Evolutionary conservation across 2,329 filamentous ascomycete genomes (phyloP), one percentile per base, ranked within the genome.

Genomic region (Tolypocladium ophioglossoides): DNA sequence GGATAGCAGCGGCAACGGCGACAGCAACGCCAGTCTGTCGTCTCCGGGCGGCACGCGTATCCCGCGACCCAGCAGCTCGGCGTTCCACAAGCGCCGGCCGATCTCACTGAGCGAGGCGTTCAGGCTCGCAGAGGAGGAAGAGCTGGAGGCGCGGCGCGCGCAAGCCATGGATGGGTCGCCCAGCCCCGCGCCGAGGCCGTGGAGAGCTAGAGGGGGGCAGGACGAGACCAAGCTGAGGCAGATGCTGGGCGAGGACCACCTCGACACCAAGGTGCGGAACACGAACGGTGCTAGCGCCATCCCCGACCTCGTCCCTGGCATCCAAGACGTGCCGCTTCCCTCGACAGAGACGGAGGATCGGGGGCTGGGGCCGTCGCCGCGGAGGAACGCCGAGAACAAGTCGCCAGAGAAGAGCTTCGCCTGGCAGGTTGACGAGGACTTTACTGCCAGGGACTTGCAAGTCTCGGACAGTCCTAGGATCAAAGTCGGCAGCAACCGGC

Each of bases 391-490:
- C 7, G 27, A 40, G 18, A 48, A 57, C 50, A 53, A 59, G 7
- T 77, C 76, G 0, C 78, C 78, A 0, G 74, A 76, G 52, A 80
- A 78, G 64, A 77, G 74, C 59, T 78, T 75, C 54, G 75, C 73
- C 9, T 83, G 79, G 79, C 69, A 82, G 54, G 65, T 80, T 8
- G 79, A 83, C 37, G 74, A 75, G 6, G 80, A 83, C 53, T 82
- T 83, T 58, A 82, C 80, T 0, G 79, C 74, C 12, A 72, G 74
- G 44, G 79, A 82, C 55, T 56, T 82, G 40, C 78, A 82, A 55
- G 62, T 78, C 37, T 83, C 80, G 0, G 71, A 77, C 57, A 83
- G 79, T 57, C 79, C 79, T n/a, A 74, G 77, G 35, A 72, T 82
- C 52, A 69, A 64, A 32, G 66, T 73, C 24, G 65, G 60, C 30